Conservation (phyloP, 1,139 yeast genomes). For the Citeromyces siamensis region DNA sequence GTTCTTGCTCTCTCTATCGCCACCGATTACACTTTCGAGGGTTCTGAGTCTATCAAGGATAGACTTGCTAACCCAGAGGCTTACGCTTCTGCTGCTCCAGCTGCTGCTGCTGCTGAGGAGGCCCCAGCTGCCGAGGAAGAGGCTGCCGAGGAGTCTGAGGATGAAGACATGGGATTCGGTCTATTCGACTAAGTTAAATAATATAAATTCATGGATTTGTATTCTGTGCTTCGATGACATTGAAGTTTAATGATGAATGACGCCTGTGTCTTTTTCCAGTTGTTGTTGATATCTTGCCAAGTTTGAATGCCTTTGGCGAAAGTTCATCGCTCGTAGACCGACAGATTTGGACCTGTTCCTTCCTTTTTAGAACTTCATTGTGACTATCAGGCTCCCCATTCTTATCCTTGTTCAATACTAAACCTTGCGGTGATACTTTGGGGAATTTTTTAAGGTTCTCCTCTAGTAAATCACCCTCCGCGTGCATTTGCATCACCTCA, state of each 20-base stretch:
- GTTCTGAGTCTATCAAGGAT: slow-evolving; percentile 98
- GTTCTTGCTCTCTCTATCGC: slow-evolving; percentile 96
- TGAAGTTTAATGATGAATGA: too few relatives aligned
- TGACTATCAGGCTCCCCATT: too few relatives aligned
- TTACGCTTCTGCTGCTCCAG: slow-evolving; percentile 96
- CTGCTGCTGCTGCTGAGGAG: slow-evolving; percentile 55
- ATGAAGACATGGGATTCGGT: slow-evolving; percentile 96
- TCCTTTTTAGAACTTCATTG: too few relatives aligned
- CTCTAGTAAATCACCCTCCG: slow-evolving; percentile 10
- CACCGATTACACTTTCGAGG: slow-evolving; percentile 98
- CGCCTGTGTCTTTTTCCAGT: too few relatives aligned
- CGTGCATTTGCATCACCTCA: slow-evolving; percentile 33
- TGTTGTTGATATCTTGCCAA: too few relatives aligned
- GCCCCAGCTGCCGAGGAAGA: slow-evolving; percentile 44
- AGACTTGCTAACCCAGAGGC: slow-evolving; percentile 99
- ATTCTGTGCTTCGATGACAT: too few relatives aligned
- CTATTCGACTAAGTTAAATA: slow-evolving; percentile 93
- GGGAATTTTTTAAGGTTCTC: slow-evolving; percentile 4
- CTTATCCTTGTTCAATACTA: not conserved
- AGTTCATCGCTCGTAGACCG: too few relatives aligned
- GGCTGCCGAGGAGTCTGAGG: slow-evolving; percentile 52
- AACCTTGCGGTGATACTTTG: not conserved
- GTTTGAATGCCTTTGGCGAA: too few relatives aligned
- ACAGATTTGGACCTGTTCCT: too few relatives aligned
- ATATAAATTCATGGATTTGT: too few relatives aligned